phyloP scores from a whole-genome alignment of 331 rosid species.

The Quercus lobata region DNA sequence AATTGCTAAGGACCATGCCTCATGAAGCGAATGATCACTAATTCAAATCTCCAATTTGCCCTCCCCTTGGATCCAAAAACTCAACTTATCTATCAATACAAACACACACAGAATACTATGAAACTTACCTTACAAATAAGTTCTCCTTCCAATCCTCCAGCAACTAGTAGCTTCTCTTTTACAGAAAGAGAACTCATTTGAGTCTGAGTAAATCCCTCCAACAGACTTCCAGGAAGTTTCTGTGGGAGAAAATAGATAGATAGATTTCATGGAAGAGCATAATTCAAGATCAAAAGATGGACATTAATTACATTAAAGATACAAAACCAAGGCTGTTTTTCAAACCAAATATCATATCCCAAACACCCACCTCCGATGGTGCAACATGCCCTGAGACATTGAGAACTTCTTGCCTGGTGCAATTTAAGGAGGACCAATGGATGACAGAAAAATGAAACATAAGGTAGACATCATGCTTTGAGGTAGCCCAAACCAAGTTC shows the following conservation, averaged over 20 bases:
- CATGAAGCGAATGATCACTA: too few relatives aligned
- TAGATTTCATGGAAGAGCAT: not conserved
- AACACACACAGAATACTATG: not conserved
- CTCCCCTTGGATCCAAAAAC: too few relatives aligned
- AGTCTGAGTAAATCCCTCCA: constrained; percentile 84
- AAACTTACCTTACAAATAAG: constrained; percentile 86
- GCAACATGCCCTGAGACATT: constrained; percentile 82
- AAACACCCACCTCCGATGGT: constrained; percentile 41
- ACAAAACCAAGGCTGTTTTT: not conserved
- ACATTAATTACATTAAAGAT: not conserved
- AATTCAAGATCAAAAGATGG: not conserved
- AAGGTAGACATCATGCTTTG: constrained; percentile 86
- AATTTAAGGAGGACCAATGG: constrained; percentile 77
- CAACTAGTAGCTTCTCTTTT: constrained; percentile 71
- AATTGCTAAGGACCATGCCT: too few relatives aligned
- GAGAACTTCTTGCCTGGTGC: constrained; percentile 56
- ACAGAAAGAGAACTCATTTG: constrained; percentile 80
- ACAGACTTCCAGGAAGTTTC: constrained; percentile 88
- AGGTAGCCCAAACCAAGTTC: constrained; percentile 86
- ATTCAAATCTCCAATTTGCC: too few relatives aligned
- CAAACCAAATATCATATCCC: constrained; percentile 2
- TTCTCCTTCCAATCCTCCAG: constrained; percentile 92
- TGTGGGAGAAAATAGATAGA: constrained; percentile 8
- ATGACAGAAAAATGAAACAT: constrained; percentile 62
- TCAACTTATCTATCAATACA: too few relatives aligned